Conservation (phyloP, 192 early-diverging fungal species). For the Coemansia sp. region DNA sequence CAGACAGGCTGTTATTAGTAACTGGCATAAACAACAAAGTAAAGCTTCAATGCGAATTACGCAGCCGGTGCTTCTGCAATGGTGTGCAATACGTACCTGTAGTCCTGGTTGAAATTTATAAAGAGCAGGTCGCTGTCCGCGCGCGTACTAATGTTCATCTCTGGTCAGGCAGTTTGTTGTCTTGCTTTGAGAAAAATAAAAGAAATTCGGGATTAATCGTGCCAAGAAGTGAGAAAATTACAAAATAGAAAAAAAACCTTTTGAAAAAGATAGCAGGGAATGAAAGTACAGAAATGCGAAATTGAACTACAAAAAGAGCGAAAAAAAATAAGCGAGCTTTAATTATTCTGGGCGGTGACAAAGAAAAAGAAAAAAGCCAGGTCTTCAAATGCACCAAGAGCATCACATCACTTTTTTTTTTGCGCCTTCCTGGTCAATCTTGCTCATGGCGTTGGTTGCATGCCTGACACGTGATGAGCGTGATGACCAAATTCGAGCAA, state of each 20-base stretch:
- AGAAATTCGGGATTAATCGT: not conserved
- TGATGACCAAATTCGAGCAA: not conserved
- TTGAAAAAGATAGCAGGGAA: not conserved
- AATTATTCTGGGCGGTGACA: not conserved
- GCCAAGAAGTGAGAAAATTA: not conserved
- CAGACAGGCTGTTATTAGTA: not conserved
- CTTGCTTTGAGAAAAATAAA: not conserved
- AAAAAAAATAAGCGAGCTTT: not conserved
- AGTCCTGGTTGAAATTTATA: constrained; percentile 85
- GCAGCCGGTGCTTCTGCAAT: not conserved
- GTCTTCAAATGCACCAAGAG: not conserved
- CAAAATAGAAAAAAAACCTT: not conserved
- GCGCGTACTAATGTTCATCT: constrained; percentile 68
- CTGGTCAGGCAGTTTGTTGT: constrained; percentile 1
- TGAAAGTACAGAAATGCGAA: not conserved
- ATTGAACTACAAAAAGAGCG: not conserved
- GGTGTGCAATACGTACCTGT: constrained; percentile 44
- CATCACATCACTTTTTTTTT: not conserved
- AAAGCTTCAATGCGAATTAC: not conserved
- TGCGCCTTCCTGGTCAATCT: not conserved
- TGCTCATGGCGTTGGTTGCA: not conserved
- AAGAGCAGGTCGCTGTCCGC: constrained; percentile 70
- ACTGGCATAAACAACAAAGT: too few species aligned
- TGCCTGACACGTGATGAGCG: constrained; percentile 28
- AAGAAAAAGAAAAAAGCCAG: not conserved